A percentile compares a stretch with the other conserved stretches of the same genome.
Evolutionary conservation across 331 rosid genomes (phyloP).

Genomic region (Quercus phellos): DNA sequence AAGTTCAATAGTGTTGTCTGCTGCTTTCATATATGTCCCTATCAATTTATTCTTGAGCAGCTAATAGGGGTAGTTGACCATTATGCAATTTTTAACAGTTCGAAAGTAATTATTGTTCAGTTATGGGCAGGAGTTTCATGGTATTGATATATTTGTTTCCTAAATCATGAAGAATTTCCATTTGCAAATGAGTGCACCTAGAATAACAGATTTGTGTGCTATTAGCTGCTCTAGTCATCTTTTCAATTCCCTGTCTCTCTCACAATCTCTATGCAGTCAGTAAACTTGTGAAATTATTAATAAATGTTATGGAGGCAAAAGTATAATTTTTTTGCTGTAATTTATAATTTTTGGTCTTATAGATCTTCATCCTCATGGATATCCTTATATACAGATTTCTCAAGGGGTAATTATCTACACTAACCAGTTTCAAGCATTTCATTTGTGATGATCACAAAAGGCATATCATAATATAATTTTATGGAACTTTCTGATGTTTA

Average conservation of each 20-base stretch:
- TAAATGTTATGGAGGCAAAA: not conserved
- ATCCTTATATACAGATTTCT: not conserved
- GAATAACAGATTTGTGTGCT: slow-evolving; percentile 8
- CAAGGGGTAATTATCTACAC: not conserved
- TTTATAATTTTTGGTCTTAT: not conserved
- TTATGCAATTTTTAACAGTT: not conserved
- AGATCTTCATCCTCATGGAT: not conserved
- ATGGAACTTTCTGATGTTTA: not conserved
- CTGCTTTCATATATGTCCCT: not conserved
- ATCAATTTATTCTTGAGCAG: not conserved
- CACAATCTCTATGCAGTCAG: not conserved
- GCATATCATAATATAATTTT: not conserved
- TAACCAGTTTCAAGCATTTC: not conserved
- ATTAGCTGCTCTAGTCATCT: not conserved
- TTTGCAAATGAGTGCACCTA: slow-evolving; percentile 4
- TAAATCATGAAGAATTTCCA: not conserved
- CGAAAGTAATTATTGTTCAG: not conserved
- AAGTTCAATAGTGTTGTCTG: not conserved
- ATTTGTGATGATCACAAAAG: not conserved
- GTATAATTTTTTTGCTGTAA: not conserved
- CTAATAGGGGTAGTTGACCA: not conserved
- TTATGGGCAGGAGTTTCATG: not conserved
- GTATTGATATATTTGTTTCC: not conserved
- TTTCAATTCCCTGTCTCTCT: not conserved
- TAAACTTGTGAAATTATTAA: not conserved